A percentile compares a stretch with the other conserved stretches of the same genome.
These are phyloP conservation scores for Colletotrichum falcatum DNA, from an alignment of 2,329 filamentous ascomycete species.

Conservation along the genomic window DNA sequence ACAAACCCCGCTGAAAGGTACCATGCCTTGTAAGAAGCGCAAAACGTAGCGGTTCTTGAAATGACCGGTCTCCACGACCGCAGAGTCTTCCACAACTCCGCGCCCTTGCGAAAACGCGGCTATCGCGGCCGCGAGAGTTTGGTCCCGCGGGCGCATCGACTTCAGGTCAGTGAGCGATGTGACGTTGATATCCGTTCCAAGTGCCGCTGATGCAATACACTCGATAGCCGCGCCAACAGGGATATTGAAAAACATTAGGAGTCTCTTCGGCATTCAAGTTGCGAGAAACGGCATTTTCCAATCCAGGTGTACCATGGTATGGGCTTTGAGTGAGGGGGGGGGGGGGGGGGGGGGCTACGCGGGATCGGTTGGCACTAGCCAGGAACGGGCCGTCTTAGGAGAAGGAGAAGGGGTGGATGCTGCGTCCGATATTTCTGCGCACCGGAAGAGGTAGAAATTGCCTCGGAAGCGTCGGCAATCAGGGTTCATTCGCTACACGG, in stretches of 20 bases:
- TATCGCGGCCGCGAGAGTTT: not conserved
- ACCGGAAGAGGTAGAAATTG: not conserved
- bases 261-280: too few relatives aligned
- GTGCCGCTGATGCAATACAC: too few relatives aligned
- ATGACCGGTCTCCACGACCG: not conserved
- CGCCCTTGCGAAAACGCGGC: not conserved
- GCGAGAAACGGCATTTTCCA: too few relatives aligned
- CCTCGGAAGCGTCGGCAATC: not conserved
- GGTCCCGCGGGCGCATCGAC: not conserved
- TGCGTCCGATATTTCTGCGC: not conserved
- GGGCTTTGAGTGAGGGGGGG: not conserved
- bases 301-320: rapidly evolving
- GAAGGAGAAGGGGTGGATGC: not conserved
- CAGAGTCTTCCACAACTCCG: not conserved
- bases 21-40: not conserved
- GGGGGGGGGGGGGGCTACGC: too few relatives aligned
- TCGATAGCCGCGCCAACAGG: not conserved
- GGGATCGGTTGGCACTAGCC: rapidly evolving
- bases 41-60: not conserved
- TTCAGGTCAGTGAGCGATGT: not conserved
- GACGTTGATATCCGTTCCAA: not conserved
- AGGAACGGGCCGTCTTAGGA: not conserved
- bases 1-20: not conserved
- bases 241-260: too few relatives aligned
- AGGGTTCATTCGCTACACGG: not conserved